A percentile compares a stretch with the other conserved stretches of the same genome.
Evolutionary conservation across 202 grass and related monocot genomes (phyloP).

Genomic region (Brachypodium distachyon): DNA sequence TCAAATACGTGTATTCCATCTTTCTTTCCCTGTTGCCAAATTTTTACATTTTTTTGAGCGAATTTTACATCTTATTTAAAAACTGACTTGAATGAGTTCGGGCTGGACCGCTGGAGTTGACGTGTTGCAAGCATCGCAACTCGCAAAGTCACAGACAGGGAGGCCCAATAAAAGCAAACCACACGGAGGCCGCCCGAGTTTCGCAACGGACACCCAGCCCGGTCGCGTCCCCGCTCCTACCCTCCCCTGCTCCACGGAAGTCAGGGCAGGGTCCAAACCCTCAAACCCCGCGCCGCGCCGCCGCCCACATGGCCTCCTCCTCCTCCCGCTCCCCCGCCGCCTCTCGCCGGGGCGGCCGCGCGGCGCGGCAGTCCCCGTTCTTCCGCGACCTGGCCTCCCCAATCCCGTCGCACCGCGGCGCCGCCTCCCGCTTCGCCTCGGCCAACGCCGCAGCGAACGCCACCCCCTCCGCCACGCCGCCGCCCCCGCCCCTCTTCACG

Average conservation of each 20-base stretch:
- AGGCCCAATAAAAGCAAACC: constrained; percentile 22
- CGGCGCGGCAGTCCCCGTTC: constrained; percentile 58
- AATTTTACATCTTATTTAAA: not conserved
- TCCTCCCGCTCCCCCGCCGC: constrained; percentile 24
- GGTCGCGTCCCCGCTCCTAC: not conserved
- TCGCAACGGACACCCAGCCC: not conserved
- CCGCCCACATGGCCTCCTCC: constrained; percentile 31
- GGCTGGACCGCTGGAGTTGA: constrained; percentile 5
- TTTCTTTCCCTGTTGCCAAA: too few species aligned
- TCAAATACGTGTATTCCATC: too few species aligned
- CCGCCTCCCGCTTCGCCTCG: constrained; percentile 33
- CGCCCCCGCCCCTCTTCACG: constrained; percentile 70
- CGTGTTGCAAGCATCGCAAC: constrained; percentile 1
- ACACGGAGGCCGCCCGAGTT: not conserved
- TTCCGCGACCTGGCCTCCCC: constrained; percentile 73
- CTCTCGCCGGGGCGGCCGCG: constrained; percentile 12
- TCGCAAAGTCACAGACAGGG: not conserved
- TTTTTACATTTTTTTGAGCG: not conserved
- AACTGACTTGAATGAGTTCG: not conserved
- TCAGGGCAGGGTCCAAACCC: constrained; percentile 18
- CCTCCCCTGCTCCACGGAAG: not conserved
- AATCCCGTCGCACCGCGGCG: constrained; percentile 58
- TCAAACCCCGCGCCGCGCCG: not conserved
- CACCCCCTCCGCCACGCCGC: constrained; percentile 21
- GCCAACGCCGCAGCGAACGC: not conserved